Evolutionary conservation across 2,329 filamentous ascomycete genomes (phyloP).

Genomic region (Ascochyta clinopodiicola): DNA sequence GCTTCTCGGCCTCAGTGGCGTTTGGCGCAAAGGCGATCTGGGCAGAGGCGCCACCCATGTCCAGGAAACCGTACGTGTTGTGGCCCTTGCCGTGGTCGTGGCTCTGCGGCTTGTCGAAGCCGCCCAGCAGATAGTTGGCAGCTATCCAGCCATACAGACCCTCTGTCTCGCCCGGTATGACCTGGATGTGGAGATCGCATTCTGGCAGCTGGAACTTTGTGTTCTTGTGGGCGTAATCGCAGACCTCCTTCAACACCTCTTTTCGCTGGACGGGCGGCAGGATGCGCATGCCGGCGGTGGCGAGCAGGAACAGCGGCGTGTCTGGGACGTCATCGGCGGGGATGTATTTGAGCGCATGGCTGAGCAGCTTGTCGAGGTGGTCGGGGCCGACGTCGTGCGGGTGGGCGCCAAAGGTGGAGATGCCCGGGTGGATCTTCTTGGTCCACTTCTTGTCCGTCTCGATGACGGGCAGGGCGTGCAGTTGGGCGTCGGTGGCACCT

Average conservation of each 20-base stretch:
- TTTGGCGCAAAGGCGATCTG: slow-evolving; percentile 99
- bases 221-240: slow-evolving; percentile 77
- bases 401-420: slow-evolving; percentile 85
- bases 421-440: slow-evolving; percentile 87
- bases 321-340: slow-evolving; percentile 77
- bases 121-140: slow-evolving; percentile 91
- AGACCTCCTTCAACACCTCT: slow-evolving; percentile 77
- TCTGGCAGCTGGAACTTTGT: slow-evolving; percentile 88
- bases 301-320: slow-evolving; percentile 93
- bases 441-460: slow-evolving; percentile 86
- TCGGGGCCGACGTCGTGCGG: slow-evolving; percentile 79
- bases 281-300: slow-evolving; percentile 92
- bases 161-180: slow-evolving; percentile 94
- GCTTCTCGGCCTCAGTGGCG: slow-evolving; percentile 84
- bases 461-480: slow-evolving; percentile 77
- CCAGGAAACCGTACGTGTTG: slow-evolving; percentile 94
- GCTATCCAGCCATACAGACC: slow-evolving; percentile 97
- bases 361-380: slow-evolving; percentile 78
- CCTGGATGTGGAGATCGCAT: slow-evolving; percentile 86
- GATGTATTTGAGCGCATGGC: slow-evolving; percentile 81
- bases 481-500: slow-evolving; percentile 63
- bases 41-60: slow-evolving; percentile 97
- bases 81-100: slow-evolving; percentile 86
- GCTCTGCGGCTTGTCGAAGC: slow-evolving; percentile 78
- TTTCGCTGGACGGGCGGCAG: slow-evolving; percentile 76